Percentiles rank a stretch among this genome's conserved stretches.
Conservation (phyloP, 805 yeast species). For the Candida incommunis region DNA sequence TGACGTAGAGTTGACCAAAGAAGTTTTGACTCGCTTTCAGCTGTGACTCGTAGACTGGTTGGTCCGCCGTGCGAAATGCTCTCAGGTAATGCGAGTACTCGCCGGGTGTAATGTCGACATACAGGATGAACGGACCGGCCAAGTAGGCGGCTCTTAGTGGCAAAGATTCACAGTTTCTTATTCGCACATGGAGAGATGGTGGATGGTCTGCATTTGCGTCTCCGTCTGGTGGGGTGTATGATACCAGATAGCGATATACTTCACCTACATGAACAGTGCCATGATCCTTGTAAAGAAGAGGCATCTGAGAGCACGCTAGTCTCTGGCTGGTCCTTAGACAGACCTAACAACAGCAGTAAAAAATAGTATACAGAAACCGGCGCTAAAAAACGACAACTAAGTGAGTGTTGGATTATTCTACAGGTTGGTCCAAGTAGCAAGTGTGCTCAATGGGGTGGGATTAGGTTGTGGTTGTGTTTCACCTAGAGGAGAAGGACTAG, state of each 20-base stretch:
- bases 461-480: too few species aligned
- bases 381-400: too few species aligned
- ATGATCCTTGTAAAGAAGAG: constrained; percentile 12
- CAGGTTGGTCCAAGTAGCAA: too few species aligned
- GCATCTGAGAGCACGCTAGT: not conserved
- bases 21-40: constrained; percentile 63
- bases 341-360: too few species aligned
- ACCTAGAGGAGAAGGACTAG: too few species aligned
- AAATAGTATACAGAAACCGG: too few species aligned
- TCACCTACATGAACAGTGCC: constrained; percentile 43
- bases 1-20: constrained; percentile 38
- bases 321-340: too few species aligned
- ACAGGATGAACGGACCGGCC: constrained; percentile 79
- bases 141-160: constrained; percentile 71
- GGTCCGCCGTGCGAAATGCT: constrained; percentile 21
- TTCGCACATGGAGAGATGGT: constrained; percentile 24
- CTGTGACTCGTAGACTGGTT: constrained; percentile 32
- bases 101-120: constrained; percentile 62
- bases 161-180: constrained; percentile 59
- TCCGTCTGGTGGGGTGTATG: constrained; percentile 29
- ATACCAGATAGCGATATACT: constrained; percentile 38
- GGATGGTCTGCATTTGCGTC: constrained; percentile 1
- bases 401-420: too few species aligned
- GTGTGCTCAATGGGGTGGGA: too few species aligned
- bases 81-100: constrained; percentile 42